A percentile compares a stretch with the other conserved stretches of the same genome.
These are phyloP conservation scores for Xylariaceae sp. DNA, from an alignment of 2,329 filamentous ascomycete species.

Conservation along the genomic window DNA sequence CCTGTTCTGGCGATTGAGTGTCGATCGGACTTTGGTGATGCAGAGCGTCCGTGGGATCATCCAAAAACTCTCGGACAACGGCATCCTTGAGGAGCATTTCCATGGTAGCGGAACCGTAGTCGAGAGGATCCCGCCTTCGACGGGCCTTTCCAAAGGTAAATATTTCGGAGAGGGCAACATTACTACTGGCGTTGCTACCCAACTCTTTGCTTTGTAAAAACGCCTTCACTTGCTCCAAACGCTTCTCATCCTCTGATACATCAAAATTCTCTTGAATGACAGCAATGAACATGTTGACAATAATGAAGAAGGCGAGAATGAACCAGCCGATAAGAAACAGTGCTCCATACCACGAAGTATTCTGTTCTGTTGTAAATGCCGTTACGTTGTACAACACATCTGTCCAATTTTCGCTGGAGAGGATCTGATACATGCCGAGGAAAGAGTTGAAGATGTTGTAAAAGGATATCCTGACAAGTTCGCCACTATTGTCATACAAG, in stretches of 20 bases:
- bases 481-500: conserved; percentile 52
- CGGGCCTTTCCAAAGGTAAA: conserved; percentile 59
- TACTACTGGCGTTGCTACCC: conserved; percentile 62
- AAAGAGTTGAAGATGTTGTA: conserved; percentile 93
- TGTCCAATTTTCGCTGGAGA: conserved; percentile 98
- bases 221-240: conserved; percentile 90
- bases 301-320: conserved; percentile 89
- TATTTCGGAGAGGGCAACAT: conserved; percentile 70
- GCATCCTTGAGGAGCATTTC: conserved; percentile 97
- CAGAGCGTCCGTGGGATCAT: conserved; percentile 57
- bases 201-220: conserved; percentile 91
- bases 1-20: conserved; percentile 31
- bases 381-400: conserved; percentile 79
- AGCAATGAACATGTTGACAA: conserved; percentile 99
- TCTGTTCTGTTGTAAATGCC: conserved; percentile 55
- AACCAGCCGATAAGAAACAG: conserved; percentile 94
- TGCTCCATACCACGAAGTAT: conserved; percentile 89
- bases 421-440: conserved; percentile 93
- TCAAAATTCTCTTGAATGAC: conserved; percentile 99
- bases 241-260: conserved; percentile 96
- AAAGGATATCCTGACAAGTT: conserved; percentile 70
- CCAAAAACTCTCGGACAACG: conserved; percentile 89
- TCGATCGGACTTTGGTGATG: conserved; percentile 6
- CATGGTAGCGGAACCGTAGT: conserved; percentile 86
- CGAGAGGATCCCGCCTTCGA: conserved; percentile 73